A percentile compares a stretch with the other conserved stretches of the same genome.
Evolutionary conservation across 768 basidiomycete species (phyloP).

Genomic region (Sarcodon sp.): DNA sequence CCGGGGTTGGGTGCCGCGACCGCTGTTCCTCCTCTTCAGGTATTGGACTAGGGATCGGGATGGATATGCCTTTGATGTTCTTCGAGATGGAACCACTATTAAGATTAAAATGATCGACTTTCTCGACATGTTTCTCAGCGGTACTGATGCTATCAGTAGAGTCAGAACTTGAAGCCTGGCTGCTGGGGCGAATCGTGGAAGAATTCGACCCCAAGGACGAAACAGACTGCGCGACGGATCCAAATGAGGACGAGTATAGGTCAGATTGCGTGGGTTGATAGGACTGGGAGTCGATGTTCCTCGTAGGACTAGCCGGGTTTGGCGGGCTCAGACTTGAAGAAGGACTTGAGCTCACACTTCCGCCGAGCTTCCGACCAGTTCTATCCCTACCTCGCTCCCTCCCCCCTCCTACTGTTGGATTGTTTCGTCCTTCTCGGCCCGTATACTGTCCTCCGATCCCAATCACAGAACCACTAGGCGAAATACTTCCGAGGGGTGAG

Average conservation of each 20-base stretch:
- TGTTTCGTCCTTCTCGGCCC: neutral
- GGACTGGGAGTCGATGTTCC: neutral
- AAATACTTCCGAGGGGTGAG: conserved; percentile 21
- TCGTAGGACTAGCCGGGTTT: conserved; percentile 13
- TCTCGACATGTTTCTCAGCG: neutral
- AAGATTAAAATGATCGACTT: neutral
- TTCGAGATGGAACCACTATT: too few relatives aligned
- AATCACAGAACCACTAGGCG: conserved; percentile 17
- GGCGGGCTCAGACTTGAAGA: conserved; percentile 22
- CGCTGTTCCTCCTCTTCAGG: conserved; percentile 25
- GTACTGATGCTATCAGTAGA: neutral
- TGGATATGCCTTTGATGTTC: neutral
- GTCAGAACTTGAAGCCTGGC: neutral
- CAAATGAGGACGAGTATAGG: neutral
- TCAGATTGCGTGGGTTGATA: neutral
- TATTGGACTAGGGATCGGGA: conserved; percentile 13
- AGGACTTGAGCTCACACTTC: conserved; percentile 24
- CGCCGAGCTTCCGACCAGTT: conserved; percentile 23
- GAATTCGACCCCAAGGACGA: neutral
- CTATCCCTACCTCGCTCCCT: conserved; percentile 29
- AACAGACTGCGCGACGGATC: neutral
- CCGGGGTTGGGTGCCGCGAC: conserved; percentile 41
- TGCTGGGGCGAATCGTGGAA: neutral
- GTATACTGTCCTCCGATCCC: conserved; percentile 6
- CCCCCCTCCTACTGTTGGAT: neutral